A percentile compares a stretch with the other conserved stretches of the same genome.
Evolutionary conservation across 768 basidiomycete species (phyloP).

Genomic region (Sarcodon sp.): DNA sequence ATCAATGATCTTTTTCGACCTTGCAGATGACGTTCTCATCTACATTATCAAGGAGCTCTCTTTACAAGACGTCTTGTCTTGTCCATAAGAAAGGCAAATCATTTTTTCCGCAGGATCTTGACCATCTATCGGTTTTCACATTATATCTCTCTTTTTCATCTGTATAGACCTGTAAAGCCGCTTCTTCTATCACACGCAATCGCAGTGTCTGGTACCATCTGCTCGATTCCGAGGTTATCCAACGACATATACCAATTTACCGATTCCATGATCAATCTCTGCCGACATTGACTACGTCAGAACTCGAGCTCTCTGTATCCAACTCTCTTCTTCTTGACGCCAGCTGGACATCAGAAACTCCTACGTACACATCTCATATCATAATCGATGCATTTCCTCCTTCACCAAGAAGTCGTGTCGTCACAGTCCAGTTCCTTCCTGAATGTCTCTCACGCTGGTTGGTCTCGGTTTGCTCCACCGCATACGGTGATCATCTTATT

Average conservation of each 20-base stretch:
- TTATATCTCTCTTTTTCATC: not conserved
- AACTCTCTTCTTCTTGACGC: constrained; percentile 28
- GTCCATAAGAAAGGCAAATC: no score
- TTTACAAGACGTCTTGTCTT: no score
- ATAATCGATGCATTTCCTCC: constrained; percentile 13
- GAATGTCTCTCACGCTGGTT: constrained; percentile 28
- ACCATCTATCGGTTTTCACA: no score
- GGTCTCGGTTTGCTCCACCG: constrained; percentile 24
- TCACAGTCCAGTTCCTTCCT: constrained; percentile 35
- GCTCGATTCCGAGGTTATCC: constrained; percentile 26
- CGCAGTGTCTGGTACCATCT: constrained; percentile 38
- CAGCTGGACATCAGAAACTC: constrained; percentile 36
- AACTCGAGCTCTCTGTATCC: constrained; percentile 30
- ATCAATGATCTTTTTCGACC: no score
- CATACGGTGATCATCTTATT: constrained; percentile 18
- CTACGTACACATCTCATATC: constrained; percentile 16
- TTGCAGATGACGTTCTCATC: no score
- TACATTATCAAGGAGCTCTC: no score
- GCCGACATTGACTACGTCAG: constrained; percentile 21
- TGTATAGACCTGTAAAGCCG: constrained; percentile 31
- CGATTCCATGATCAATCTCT: constrained; percentile 18
- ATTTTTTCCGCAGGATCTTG: no score
- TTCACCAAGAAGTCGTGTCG: constrained; percentile 13
- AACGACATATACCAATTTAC: constrained; percentile 34
- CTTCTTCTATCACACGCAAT: constrained; percentile 28